Percentiles rank a stretch among this genome's conserved stretches.
These are phyloP conservation scores for Diplogelasinospora grovesii DNA, from an alignment of 495 filamentous ascomycete species.

Conservation along the genomic window DNA sequence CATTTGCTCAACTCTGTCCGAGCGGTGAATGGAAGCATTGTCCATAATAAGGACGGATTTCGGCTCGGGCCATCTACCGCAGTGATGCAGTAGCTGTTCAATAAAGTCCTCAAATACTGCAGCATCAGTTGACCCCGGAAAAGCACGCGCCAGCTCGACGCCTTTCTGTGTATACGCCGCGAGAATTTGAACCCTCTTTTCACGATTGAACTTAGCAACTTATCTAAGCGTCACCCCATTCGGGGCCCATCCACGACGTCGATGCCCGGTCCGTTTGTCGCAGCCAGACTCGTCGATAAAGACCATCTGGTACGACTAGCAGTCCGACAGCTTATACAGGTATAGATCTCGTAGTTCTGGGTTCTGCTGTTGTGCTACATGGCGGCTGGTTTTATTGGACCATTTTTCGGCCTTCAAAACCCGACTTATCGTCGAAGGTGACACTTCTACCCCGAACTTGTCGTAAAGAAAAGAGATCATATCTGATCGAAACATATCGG, in stretches of 20 bases:
- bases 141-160: conserved; percentile 26
- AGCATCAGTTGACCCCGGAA: conserved; percentile 32
- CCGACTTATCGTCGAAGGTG: conserved; percentile 13
- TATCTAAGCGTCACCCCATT: conserved; percentile 27
- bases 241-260: conserved; percentile 28
- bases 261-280: conserved; percentile 25
- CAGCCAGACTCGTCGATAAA: conserved; percentile 31
- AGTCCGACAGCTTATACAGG: conserved; percentile 25
- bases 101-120: conserved; percentile 37
- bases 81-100: conserved; percentile 34
- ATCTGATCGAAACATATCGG: conserved; percentile 20
- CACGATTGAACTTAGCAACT: conserved; percentile 25
- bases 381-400: conserved; percentile 27
- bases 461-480: conserved; percentile 30
- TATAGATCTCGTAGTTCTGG: conserved; percentile 31
- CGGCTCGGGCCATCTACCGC: conserved; percentile 30
- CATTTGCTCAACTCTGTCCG: conserved; percentile 26
- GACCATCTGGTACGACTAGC: conserved; percentile 25
- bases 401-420: conserved; percentile 21
- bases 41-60: conserved; percentile 42
- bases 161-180: conserved; percentile 34
- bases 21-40: conserved; percentile 37
- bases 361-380: conserved; percentile 27
- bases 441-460: conserved; percentile 24
- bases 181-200: conserved; percentile 31